Conservation (phyloP, 1,284 basidiomycete species). For the Sanghuangporus sanghuang region DNA sequence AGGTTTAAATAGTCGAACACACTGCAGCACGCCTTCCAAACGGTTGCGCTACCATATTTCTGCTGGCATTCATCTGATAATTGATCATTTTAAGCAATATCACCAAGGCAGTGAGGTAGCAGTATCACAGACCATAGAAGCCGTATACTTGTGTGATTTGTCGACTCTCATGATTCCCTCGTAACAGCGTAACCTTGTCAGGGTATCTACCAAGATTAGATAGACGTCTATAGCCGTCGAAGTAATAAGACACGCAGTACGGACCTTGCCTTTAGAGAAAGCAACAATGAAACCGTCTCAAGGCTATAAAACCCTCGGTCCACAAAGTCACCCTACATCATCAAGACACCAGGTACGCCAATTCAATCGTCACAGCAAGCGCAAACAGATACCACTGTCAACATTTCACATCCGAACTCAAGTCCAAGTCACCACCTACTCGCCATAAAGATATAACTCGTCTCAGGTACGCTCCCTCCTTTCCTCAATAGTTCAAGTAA, state of each 20-base stretch:
- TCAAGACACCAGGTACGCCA: slow-evolving; percentile 20
- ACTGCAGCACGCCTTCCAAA: slow-evolving; percentile 94
- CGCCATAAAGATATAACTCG: slow-evolving; percentile 98
- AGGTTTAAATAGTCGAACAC: slow-evolving; percentile 95
- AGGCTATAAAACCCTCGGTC: slow-evolving; percentile 95
- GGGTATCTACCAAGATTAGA: slow-evolving; percentile 62
- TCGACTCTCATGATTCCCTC: slow-evolving; percentile 94
- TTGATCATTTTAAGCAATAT: neutral
- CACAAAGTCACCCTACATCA: slow-evolving; percentile 87
- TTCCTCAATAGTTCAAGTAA: slow-evolving; percentile 86
- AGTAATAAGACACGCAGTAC: slow-evolving; percentile 18
- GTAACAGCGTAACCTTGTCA: slow-evolving; percentile 83
- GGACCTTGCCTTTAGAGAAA: slow-evolving; percentile 89
- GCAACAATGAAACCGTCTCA: slow-evolving; percentile 89
- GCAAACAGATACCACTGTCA: neutral
- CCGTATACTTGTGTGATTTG: slow-evolving; percentile 99
- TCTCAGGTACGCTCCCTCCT: slow-evolving; percentile 84
- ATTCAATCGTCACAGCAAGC: slow-evolving; percentile 1
- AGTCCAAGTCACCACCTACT: slow-evolving; percentile 40
- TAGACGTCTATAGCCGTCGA: neutral
- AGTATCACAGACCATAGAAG: slow-evolving; percentile 79
- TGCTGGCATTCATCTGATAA: slow-evolving; percentile 88
- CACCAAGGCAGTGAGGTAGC: neutral
- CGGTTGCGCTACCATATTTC: slow-evolving; percentile 90
- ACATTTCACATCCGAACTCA: neutral